These are phyloP conservation scores for Cyathus striatus DNA, from an alignment of 768 basidiomycete genomes.

Conservation along the genomic window DNA sequence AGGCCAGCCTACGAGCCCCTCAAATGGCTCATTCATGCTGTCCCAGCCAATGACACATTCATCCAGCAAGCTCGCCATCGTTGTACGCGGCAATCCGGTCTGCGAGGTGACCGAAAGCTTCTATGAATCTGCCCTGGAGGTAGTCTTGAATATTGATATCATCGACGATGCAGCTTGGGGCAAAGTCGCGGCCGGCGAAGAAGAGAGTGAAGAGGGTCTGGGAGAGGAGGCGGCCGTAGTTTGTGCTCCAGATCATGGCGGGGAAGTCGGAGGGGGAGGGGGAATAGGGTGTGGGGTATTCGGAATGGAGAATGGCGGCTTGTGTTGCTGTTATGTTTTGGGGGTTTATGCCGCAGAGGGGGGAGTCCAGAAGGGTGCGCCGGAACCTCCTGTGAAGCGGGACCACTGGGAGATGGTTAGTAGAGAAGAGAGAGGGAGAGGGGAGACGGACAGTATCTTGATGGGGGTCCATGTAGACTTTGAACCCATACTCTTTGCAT, in stretches of 20 bases:
- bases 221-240: constrained; percentile 83
- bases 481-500: constrained; percentile 89
- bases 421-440: background rate
- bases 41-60: constrained; percentile 96
- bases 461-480: constrained; percentile 92
- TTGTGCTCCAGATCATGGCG: constrained; percentile 96
- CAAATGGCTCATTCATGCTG: constrained; percentile 89
- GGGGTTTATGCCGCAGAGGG: constrained; percentile 84
- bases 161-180: constrained; percentile 88
- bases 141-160: constrained; percentile 90
- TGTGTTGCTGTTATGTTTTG: constrained; percentile 81
- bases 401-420: constrained; percentile 68
- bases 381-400: constrained; percentile 90
- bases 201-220: constrained; percentile 94
- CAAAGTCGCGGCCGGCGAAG: constrained; percentile 85
- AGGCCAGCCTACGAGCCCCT: constrained; percentile 67
- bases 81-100: constrained; percentile 59
- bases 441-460: constrained; percentile 80
- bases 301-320: constrained; percentile 82
- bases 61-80: constrained; percentile 69
- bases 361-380: constrained; percentile 93
- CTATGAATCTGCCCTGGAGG: constrained; percentile 71
- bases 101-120: constrained; percentile 70
- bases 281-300: constrained; percentile 63
- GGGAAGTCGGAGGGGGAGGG: constrained; percentile 75